Conservation (phyloP, 371 early-diverging fungal genomes). For the Rhizopus microsporus region DNA sequence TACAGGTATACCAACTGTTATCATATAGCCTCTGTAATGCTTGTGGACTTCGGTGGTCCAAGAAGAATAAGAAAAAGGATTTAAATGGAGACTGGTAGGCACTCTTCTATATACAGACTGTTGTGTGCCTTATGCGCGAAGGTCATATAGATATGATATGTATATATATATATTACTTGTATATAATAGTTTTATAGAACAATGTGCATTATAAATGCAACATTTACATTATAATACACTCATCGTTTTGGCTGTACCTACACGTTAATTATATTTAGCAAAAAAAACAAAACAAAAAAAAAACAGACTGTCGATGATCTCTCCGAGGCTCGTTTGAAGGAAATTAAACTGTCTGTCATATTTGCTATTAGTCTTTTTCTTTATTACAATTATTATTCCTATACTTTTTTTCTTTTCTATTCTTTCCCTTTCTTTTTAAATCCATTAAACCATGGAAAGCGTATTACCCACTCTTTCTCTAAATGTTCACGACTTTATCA, state of each 20-base stretch:
- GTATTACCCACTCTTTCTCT: conserved; percentile 8
- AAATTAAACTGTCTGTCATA: conserved; percentile 2
- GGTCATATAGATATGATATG: background rate
- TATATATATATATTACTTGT: background rate
- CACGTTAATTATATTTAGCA: background rate
- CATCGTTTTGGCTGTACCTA: background rate
- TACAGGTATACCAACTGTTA: background rate
- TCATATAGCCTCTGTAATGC: conserved; percentile 50
- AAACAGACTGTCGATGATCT: background rate
- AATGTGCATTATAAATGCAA: conserved; percentile 2
- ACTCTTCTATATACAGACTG: background rate
- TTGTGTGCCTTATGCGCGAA: background rate
- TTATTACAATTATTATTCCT: background rate
- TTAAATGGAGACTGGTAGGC: conserved; percentile 3
- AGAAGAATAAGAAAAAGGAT: conserved; percentile 20
- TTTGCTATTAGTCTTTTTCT: background rate
- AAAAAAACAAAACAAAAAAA: background rate
- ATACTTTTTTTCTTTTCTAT: background rate
- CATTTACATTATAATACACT: background rate
- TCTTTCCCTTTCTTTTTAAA: background rate
- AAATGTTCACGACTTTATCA: background rate
- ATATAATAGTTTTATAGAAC: background rate
- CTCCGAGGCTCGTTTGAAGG: conserved; percentile 1
- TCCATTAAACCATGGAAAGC: background rate
- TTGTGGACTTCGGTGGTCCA: conserved; percentile 49